Evolutionary conservation across 176 grass and related monocot species (phyloP), one percentile per base, ranked within the genome.

Genomic region (Alloteropsis semialata): DNA sequence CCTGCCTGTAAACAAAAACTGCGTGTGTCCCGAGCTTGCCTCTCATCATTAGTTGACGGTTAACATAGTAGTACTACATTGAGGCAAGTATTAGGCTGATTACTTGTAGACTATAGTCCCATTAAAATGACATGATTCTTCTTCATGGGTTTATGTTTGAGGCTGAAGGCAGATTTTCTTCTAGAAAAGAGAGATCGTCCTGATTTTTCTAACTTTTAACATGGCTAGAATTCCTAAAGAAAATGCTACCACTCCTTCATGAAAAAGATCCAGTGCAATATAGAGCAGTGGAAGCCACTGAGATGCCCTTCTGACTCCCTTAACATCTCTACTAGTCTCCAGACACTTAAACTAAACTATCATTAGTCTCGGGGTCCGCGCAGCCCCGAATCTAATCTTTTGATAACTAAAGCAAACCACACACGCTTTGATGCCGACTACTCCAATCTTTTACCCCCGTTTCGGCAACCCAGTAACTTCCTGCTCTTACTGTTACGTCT

Each of bases 11-110:
- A 84, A 73, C 49, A 48, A 32, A 65, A 65, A 48, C 22, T 28
- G n/a, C 25, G 53, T 27, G 42, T 68, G 36, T 1, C n/a, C 67
- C 17, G n/a, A n/a, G n/a, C 17, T 15, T 72, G 17, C 25, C 29
- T 65, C 37, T 74, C 75, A 39, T 74, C 74, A 79, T 59, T 66
- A 42, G 71, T 88, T 84, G 86, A 79, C 75, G 73, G 75, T 14
- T 32, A 65, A 48, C 15, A 48, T 37, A 64, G 10, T 64, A 64
- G 12, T 64, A 50, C 6, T 79, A 34, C 18, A 16, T 48, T 13
- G 30, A 65, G 10, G 7, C 14, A 50, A 50, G 44, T n/a, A n/a
- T 65, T 79, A 18, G 53, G 15, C 5, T 56, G 49, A 38, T 56
- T 5, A n/a, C 7, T 33, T 65, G 59, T 4, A 36, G 45, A 37